Evolutionary conservation across 139 green algal species (phyloP), one percentile per base, ranked within the genome.

Genomic region (Yamagishiella unicocca): DNA sequence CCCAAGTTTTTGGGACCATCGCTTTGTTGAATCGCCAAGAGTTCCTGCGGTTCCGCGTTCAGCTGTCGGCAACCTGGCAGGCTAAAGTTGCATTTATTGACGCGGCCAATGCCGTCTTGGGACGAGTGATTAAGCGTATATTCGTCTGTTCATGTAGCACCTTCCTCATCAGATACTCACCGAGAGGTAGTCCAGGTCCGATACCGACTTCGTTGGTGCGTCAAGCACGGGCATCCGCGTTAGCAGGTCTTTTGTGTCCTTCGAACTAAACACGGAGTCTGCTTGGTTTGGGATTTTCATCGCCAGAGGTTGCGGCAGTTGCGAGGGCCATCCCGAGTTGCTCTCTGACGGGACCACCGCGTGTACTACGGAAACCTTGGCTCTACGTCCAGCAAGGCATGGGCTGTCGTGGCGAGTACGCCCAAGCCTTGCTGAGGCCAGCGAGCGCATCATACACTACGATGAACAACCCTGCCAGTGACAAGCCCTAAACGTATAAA

Each of bases 21-120:
- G 75, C 96, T 94, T 88, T 99, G 97, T 90, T 99, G 98, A 67
- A 99, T 99, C 33, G 98, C 98, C 45, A 99, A 89, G 45, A 99
- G 95, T 91, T 99, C 97, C 96, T 99, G 75, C 22, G 46, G 40
- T 19, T 35, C 40, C 25, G 58, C 38, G 54, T 58, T 35, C 70
- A 78, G 37, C 38, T 78, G 38, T 55, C 70, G 40, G 58, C 58
- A 9, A 67, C 58, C 58, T n/a, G 50, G 50, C 12, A 58, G 50
- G 50, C 50, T 58, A 25, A n/a, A n/a, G 14, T 58, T 58, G 12
- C 50, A 58, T 25, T 58, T 12, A 58, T 58, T 17, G 50, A 58
- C 50, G 37, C 25, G 24, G 67, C 22, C 21, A n/a, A n/a, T n/a
- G n/a, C n/a, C n/a, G n/a, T n/a, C n/a, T n/a, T n/a, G n/a, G n/a